Evolutionary conservation across 306 rosid species (phyloP).

Genomic region (Quercus rubra): DNA sequence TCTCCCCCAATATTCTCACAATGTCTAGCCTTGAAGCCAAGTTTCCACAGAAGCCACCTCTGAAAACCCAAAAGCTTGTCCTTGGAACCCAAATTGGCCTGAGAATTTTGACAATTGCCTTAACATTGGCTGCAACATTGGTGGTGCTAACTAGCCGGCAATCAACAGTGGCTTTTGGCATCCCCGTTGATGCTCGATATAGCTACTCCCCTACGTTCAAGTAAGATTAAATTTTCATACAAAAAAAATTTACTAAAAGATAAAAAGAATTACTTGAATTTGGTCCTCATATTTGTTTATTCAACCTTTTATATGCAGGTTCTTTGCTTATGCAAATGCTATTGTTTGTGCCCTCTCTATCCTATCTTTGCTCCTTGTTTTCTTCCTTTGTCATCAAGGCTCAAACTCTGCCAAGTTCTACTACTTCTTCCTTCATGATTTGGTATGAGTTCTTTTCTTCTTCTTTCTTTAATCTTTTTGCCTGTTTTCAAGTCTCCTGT

Average conservation of each 20-base stretch:
- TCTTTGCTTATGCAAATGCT: slow-evolving; percentile 45
- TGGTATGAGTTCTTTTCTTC: slow-evolving; percentile 33
- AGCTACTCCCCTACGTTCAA: slow-evolving; percentile 39
- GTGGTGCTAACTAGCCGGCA: slow-evolving; percentile 39
- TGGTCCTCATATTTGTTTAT: neutral
- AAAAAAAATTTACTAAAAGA: too few relatives aligned
- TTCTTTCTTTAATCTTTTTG: neutral
- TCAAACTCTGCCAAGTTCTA: slow-evolving; percentile 27
- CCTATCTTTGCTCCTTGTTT: slow-evolving; percentile 22
- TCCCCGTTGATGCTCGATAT: slow-evolving; percentile 36
- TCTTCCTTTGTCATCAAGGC: slow-evolving; percentile 17
- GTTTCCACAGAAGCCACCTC: slow-evolving; percentile 22
- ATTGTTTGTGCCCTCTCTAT: slow-evolving; percentile 34
- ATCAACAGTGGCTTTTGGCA: slow-evolving; percentile 25
- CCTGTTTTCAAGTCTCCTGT: neutral
- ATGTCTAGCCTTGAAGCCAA: slow-evolving; percentile 29
- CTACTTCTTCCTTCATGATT: slow-evolving; percentile 46
- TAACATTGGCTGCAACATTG: slow-evolving; percentile 42
- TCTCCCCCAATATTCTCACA: neutral
- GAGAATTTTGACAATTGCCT: slow-evolving; percentile 21
- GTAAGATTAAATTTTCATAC: neutral
- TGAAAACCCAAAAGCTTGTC: slow-evolving; percentile 16
- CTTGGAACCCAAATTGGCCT: slow-evolving; percentile 33
- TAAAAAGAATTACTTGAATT: neutral
- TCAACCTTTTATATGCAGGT: slow-evolving; percentile 31